Base-by-base conservation (phyloP, 208 protist genomes). In the Leishmania aethiopica region DNA sequence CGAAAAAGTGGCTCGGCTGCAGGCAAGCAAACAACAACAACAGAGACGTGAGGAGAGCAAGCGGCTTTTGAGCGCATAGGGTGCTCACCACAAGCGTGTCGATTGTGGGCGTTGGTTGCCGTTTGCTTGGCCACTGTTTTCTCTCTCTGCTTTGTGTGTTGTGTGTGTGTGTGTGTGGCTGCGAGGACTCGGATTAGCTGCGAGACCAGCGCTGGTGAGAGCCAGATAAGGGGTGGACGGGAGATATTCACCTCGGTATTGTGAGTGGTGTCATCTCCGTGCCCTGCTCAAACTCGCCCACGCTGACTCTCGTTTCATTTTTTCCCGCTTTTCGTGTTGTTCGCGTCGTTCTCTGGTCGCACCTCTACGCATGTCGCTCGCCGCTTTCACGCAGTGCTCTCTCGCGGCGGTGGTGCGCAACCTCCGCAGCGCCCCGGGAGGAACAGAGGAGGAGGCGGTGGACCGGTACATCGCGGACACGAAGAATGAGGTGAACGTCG, bases 331-430 rank as follows among this genome's bases (percentile, higher is more conserved):
- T 32, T 5, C 75, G 25, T 49, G 1, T 35, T 10, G 10, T 42
- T 28, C 47, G 73, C 15, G 0, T 15, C 57, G 49, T 37, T 64
- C 7, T 75, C 7, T n/a, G 28, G 8, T 37, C 35, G 13, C 25
- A 35, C 22, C 32, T 22, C 42, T 35, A 37, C 42, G n/a, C 17
- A 86, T 86, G 83, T 86, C 83, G 10, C 79, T 86, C 47, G 83
- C 75, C 75, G 79, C 91, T 25, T 88, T 98, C 22, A 96, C 97
- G 42, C 94, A 98, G 78, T 91, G 97, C 53, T 92, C 90, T 37
- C 92, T 99, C 11, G 83, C 84, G 13, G 98, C 99, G 75, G 89
- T 99, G 7, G 96, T 99, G 37, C 92, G 98, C 53, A 99, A 98
- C 81, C 90, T 99, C 25, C 91, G 99, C 42, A 93, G 89, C 47